phyloP scores from a whole-genome alignment of 257 asterid genomes.

The Solanum verrucosum region DNA sequence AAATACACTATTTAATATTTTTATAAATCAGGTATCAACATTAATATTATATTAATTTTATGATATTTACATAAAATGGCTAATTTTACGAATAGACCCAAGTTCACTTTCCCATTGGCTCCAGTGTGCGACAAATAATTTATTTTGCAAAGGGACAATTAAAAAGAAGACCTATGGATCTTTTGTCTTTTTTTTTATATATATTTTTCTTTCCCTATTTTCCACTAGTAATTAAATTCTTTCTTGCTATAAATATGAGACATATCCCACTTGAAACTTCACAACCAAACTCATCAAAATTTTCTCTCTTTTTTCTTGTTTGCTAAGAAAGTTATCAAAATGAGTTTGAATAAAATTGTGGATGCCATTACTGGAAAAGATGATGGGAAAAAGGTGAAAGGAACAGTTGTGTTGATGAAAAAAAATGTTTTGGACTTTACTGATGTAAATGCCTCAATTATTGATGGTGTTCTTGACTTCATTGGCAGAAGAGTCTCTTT shows the following conservation, averaged over 20 bases:
- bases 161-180: background rate
- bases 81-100: too few relatives aligned
- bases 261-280: background rate
- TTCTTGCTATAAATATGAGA: background rate
- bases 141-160: too few relatives aligned
- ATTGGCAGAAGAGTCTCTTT: slow-evolving; percentile 44
- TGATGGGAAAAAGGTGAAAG: slow-evolving; percentile 26
- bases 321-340: background rate
- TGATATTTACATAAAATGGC: too few relatives aligned
- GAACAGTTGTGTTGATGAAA: slow-evolving; percentile 63
- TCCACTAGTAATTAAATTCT: background rate
- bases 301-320: background rate
- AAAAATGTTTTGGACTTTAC: slow-evolving; percentile 37
- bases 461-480: slow-evolving; percentile 45
- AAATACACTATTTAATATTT: too few relatives aligned
- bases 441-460: slow-evolving; percentile 23
- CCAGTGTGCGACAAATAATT: too few relatives aligned
- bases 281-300: background rate
- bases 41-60: too few relatives aligned
- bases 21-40: too few relatives aligned
- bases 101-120: too few relatives aligned
- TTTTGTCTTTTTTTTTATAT: too few relatives aligned
- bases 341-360: slow-evolving; percentile 1
- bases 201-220: background rate
- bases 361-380: background rate